Conservation (phyloP, 225 moss, liverwort and hornwort genomes). For the Physcomitrium patens region DNA sequence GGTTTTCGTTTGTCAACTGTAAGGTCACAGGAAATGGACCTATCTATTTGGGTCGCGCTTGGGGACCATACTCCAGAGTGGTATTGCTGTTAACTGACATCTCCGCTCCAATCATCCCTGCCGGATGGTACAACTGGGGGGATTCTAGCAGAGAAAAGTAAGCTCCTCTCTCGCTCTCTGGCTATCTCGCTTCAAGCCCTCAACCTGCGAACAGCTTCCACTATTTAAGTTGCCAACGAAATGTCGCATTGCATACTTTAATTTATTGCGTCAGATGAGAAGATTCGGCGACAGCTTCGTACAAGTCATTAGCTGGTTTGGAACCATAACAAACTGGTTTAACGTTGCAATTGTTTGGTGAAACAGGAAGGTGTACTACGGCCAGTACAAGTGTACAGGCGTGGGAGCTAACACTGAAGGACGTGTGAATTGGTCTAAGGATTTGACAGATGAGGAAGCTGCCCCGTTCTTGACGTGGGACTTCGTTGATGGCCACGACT, state of each 20-base stretch:
- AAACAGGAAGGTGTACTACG: slow-evolving; percentile 56
- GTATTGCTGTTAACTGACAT: slow-evolving; percentile 41
- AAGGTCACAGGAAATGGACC: slow-evolving; percentile 44
- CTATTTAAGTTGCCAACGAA: too few relatives aligned
- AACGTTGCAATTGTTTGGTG: not conserved
- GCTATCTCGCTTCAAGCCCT: too few relatives aligned
- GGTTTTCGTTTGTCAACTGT: slow-evolving; percentile 50
- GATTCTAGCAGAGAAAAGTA: not conserved
- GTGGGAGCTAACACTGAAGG: slow-evolving; percentile 40
- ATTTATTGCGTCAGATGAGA: too few relatives aligned
- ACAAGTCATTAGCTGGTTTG: too few relatives aligned
- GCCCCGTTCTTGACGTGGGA: slow-evolving; percentile 38
- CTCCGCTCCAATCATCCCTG: slow-evolving; percentile 38
- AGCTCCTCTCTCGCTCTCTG: too few relatives aligned
- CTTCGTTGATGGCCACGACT: slow-evolving; percentile 36
- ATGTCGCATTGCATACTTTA: too few relatives aligned
- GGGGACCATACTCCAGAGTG: slow-evolving; percentile 50
- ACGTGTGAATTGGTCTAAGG: slow-evolving; percentile 45
- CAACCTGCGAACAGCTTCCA: too few relatives aligned
- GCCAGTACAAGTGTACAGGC: slow-evolving; percentile 52
- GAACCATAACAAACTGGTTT: not conserved
- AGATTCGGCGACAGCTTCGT: too few relatives aligned
- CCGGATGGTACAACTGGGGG: slow-evolving; percentile 45
- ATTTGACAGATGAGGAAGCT: slow-evolving; percentile 33
- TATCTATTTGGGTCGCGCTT: slow-evolving; percentile 45